Evolutionary conservation across 768 basidiomycete species (phyloP), one percentile per base, ranked within the genome.

Genomic region (Lactarius hengduanensis): DNA sequence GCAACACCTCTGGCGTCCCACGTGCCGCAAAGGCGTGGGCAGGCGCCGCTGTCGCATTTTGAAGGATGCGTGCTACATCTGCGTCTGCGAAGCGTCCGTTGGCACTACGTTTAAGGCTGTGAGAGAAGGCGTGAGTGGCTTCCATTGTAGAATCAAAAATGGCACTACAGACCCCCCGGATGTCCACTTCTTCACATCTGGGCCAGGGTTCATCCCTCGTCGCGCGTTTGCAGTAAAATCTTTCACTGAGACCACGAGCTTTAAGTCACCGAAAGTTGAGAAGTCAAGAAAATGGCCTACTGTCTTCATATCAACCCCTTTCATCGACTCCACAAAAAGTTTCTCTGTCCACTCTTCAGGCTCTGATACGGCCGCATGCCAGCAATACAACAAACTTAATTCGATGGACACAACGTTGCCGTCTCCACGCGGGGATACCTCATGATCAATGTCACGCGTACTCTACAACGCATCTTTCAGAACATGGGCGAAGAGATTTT

Each of bases 381-480:
- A 76, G 59, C 74, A 78, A 70, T 83, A 82, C 20, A 82, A 72
- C 28, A 83, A 70, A 71, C 81, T 92, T 78, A 93, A 92, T 76
- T 93, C 92, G 40, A 91, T 73, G 0, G 91, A 90, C 65, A 86
- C 84, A 43, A 84, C 86, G 71, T 93, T 93, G 59, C 92, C 92
- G 73, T 86, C 78, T 43, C 91, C 92, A 11, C 85, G 82, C 43
- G 85, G 83, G 16, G 82, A 77, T 62, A 89, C 74, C 0, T 78
- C 77, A 68, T 90, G 89, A 65, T 79, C 72, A 0, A 72, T 11
- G 32, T 82, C 81, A 56, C 90, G 82, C 66, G 82, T 82, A 11
- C 77, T 65, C 87, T 89, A 65, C 8, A 28, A 53, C 45, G 15
- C 10, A 1, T 26, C 7, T 15, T 62, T 66, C 40, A 66, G 45